Base-by-base conservation (phyloP, 495 filamentous ascomycete species). In the Daldinia vernicosa region DNA sequence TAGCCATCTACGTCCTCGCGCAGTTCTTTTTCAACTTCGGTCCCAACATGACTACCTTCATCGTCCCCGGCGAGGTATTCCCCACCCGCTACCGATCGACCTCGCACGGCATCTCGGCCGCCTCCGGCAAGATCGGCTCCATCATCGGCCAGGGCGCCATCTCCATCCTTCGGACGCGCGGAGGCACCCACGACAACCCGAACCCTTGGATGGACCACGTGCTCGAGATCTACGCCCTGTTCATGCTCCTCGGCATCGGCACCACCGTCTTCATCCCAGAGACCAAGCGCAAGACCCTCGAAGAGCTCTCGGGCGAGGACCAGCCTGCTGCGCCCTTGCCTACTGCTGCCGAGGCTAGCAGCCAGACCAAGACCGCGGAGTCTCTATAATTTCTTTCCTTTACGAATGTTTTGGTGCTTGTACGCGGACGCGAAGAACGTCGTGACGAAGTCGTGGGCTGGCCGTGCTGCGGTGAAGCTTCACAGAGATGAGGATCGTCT, bases 11-110 rank as follows among this genome's bases (percentile, higher is more conserved):
- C 50, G 75, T 77, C 5, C 62, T 77, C 3, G 66, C 69, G 9
- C 89, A 94, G 65, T 93, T 95, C 81, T 92, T 93, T 83, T 95
- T 95, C 86, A 94, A 95, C 81, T 94, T 87, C 74, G 90, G 92
- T 2, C 93, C 94, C 50, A 97, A 97, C 79, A 87, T 90, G 28
- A 94, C 93, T 3, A 97, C 93, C 9, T 97, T 97, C 86, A 91
- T 97, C 71, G 91, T 97, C 1, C 93, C 94, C 9, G 93, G 92
- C 24, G 94, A 97, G 74, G 89, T 91, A 63, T 97, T 95, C 86
- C 94, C 94, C 0, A 97, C 94, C 0, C 88, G 91, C 32, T 95
- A 94, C 80, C 87, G 94, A 11, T 92, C 89, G 32, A 93, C 92
- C 39, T 92, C 89, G 35, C 93, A 97, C 81, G 94, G 94, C 63